Base-by-base conservation (phyloP, 1,139 yeast genomes). In the Magnusiomyces tetraspermus region DNA sequence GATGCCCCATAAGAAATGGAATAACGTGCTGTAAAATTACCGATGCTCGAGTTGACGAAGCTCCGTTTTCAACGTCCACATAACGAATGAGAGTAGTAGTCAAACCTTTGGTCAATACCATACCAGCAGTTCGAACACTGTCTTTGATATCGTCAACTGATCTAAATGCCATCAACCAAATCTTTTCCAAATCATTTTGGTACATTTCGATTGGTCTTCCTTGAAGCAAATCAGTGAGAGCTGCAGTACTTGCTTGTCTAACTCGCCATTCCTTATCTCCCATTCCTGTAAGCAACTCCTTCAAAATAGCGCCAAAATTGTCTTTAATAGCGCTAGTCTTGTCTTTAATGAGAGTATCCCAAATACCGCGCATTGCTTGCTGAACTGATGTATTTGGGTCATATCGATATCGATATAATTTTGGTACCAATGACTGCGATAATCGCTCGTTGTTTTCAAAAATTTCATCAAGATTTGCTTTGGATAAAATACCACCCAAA, bases 121-220 rank as follows among this genome's bases (percentile, higher is more conserved):
- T 69, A 11, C 95, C 97, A 52, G 88, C 95, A 54, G 79, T 79
- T 49, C 97, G 76, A 3, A 92, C 97, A 69, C 95, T 86, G 49
- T 88, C 97, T 65, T 92, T 92, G 55, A 92, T 88, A 70, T 92
- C 98, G 69, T 92, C 98, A 78, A 90, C 80, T 0, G 80, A 79
- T 63, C 98, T 77, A 71, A 92, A 90, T 52, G 94, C 82, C 86
- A 86, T 82, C 4, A 77, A 75, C 97, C 97, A 90, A 36, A 92
- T 80, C 4, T 79, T 80, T 55, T 85, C 85, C 52, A 87, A 66
- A 19, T 71, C 64, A 6, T 66, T 62, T 49, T 80, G 81, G 60
- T 84, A 85, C 10, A 66, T 70, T 13, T 76, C 79, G 44, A 79
- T 65, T 1, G 82, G 76, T 36, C 78, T 75, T 6, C 82, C 76